Base-by-base conservation (phyloP, 1,139 yeast genomes). In the Candida anutae region DNA sequence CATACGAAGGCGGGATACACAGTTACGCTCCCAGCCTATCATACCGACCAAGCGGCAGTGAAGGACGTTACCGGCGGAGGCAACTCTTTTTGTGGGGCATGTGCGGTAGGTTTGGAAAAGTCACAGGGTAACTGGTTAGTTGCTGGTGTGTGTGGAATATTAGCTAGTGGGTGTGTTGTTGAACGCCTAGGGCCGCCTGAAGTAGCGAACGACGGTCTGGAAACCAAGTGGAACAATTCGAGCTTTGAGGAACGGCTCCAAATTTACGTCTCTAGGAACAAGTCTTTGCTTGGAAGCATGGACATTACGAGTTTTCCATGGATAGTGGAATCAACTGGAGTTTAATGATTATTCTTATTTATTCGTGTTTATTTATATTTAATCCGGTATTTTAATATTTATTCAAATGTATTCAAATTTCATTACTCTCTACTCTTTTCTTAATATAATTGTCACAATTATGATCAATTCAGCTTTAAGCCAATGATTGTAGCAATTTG, bases 51-150 rank as follows among this genome's bases (percentile, higher is more conserved):
- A 34, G 38, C 43, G 3, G 52, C 55, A 20, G 90, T 87, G 1
- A 56, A 75, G 3, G 97, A 88, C 49, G 95, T 94, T 0, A 88
- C 96, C 0, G 97, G 97, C 0, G 95, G 94, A 3, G 97, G 97
- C 0, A 88, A 88, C 48, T 66, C 93, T 0, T 87, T 80, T 50
- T 73, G 90, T 33, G 96, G 96, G 1, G 94, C 80, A 0, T 74
- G 83, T 43, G 68, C 79, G 9, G 61, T 78, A 5, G 93, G 78
- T 0, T 72, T 68, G 36, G 53, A 58, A 2, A 45, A 77, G 24
- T 58, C 70, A 18, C 35, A 43, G 1, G 61, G 67, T 0, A 71
- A 80, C 46, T 59, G 81, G 59, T 45, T 53, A 0, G 45, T 59
- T 2, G 85, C 78, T 1, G 77, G 79, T 2, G 56, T 80, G 0